Conservation (phyloP, 768 basidiomycete species). For the Cantharellus anzutake region DNA sequence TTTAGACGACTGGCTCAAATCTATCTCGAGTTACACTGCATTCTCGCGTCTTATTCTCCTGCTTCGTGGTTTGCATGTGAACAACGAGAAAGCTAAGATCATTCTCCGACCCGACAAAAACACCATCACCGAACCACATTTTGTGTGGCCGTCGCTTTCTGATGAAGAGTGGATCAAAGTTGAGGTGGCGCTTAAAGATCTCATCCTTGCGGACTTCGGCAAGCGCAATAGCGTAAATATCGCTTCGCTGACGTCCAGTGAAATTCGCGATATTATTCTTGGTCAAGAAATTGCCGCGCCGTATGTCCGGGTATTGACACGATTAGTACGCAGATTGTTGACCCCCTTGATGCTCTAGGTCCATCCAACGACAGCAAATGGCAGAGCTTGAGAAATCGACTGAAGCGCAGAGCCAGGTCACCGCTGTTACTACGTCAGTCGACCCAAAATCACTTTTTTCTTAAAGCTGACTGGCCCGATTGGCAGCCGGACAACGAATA, state of each 20-base stretch:
- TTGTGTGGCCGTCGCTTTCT: conserved; percentile 84
- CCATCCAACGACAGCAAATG: conserved; percentile 88
- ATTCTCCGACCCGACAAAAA: conserved; percentile 94
- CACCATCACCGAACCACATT: conserved; percentile 93
- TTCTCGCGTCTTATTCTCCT: conserved; percentile 97
- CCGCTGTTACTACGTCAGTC: conserved; percentile 74
- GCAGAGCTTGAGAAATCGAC: conserved; percentile 94
- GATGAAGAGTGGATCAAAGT: conserved; percentile 99
- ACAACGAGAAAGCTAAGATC: conserved; percentile 99
- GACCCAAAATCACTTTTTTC: neutral
- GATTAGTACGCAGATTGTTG: neutral
- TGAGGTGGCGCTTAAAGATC: conserved; percentile 94
- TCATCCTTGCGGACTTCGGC: conserved; percentile 94
- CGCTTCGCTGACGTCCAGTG: conserved; percentile 87
- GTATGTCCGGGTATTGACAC: conserved; percentile 27
- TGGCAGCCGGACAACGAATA: conserved; percentile 77
- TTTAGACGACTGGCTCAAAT: conserved; percentile 94
- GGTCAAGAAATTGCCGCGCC: conserved; percentile 97
- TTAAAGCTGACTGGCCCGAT: neutral
- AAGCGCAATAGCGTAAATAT: conserved; percentile 99
- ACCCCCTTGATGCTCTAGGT: conserved; percentile 2
- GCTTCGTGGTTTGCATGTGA: conserved; percentile 91
- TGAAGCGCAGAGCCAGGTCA: conserved; percentile 88
- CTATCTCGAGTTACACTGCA: conserved; percentile 95
- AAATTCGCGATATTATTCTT: conserved; percentile 94